Base-by-base conservation (phyloP, 345 rosid genomes). In the Citrus australasica region DNA sequence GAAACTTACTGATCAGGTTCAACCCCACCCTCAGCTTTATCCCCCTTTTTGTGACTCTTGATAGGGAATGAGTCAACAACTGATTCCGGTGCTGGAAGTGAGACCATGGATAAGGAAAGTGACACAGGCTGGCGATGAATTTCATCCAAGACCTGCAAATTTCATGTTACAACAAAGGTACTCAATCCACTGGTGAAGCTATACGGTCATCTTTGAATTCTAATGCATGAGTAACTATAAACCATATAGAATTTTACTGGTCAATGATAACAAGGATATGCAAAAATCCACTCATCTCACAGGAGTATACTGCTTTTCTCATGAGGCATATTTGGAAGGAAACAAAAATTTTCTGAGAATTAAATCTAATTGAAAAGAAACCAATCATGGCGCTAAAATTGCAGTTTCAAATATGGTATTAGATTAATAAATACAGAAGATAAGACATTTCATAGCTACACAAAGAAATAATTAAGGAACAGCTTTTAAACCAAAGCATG, bases 101-200 rank as follows among this genome's bases (percentile, higher is more conserved):
- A 89, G 74, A 81, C 77, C 80, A 81, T 82, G 9, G 93, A 88
- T 63, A 86, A 80, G 65, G 92, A 81, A 71, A 89, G 88, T 46
- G 90, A 74, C 67, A 77, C 74, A 25, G 94, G 91, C 71, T 87
- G 92, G 75, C 86, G 90, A 81, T 90, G 90, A 30, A 92, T 88
- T 87, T 89, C 94, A 81, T 92, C 94, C 87, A 92, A 83, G 58
- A 92, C 97, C 97, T 92, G 87, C 69, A 76, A 42, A 64, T 55
- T 35, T 32, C 35, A 48, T 64, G 74, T 76, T 21, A 16, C 40
- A 78, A 40, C n/a, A 63, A 67, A 74, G 79, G 59, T 40, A 75
- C 60, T 51, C 33, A 55, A 71, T 16, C 22, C 67, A 37, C 14
- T 40, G 55, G 76, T 62, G 21, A 22, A 46, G 17, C 71, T 33